phyloP scores from a whole-genome alignment of 1,139 yeast species.

The Yamadazyma songkhlaensis region DNA sequence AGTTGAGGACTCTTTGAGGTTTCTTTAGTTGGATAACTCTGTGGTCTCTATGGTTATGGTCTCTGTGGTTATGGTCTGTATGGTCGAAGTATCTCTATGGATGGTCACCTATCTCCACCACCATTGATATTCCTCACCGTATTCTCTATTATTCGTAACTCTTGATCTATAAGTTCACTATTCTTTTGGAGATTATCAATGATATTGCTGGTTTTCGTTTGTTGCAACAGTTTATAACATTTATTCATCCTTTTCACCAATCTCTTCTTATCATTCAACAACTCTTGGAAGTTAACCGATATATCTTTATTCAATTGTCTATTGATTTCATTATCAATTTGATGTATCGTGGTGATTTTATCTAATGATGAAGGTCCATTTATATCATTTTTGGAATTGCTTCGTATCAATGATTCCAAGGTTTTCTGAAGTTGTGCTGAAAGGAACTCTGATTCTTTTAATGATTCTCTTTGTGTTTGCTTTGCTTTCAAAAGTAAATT shows the following conservation, averaged over 20 bases:
- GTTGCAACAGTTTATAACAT: constrained; percentile 15
- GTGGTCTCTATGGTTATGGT: too few relatives aligned
- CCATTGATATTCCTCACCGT: constrained; percentile 20
- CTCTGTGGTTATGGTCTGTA: too few relatives aligned
- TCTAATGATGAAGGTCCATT: constrained; percentile 31
- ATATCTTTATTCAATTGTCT: constrained; percentile 31
- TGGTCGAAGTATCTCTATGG: too few relatives aligned
- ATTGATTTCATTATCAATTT: constrained; percentile 37
- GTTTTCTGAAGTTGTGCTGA: constrained; percentile 28
- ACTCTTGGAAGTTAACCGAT: constrained; percentile 22
- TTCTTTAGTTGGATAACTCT: too few relatives aligned
- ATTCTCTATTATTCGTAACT: constrained; percentile 45
- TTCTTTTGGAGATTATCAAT: constrained; percentile 39
- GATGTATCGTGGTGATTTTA: constrained; percentile 45
- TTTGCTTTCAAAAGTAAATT: constrained; percentile 37
- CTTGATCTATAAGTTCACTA: constrained; percentile 45
- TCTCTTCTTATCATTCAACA: constrained; percentile 20
- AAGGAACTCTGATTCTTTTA: constrained; percentile 26
- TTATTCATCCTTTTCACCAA: constrained; percentile 19
- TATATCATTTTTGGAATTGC: constrained; percentile 25
- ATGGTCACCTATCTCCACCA: too few relatives aligned
- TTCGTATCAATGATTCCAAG: constrained; percentile 21
- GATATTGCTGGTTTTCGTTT: constrained; percentile 9
- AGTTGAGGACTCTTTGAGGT: too few relatives aligned
- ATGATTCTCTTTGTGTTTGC: constrained; percentile 26